Evolutionary conservation across 202 grass and related monocot genomes (phyloP), one percentile per base, ranked within the genome.

Genomic region (Digitaria exilis): DNA sequence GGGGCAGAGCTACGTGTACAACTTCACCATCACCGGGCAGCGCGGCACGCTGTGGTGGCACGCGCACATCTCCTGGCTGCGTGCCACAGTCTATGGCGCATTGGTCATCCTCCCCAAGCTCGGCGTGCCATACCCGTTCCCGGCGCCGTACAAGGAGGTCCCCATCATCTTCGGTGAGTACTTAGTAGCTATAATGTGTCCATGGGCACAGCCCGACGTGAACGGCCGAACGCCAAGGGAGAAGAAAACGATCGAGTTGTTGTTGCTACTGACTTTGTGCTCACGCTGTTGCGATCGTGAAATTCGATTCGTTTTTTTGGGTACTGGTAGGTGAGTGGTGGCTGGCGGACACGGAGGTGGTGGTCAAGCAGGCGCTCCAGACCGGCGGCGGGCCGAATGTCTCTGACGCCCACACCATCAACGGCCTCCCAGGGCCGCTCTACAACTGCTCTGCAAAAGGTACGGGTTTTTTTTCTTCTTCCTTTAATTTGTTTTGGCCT

Each of bases 11-110:
- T 97, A 97, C 75, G 89, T 86, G 6, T 97, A 97, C 87, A 94
- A 87, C 85, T 97, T 90, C 89, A 94, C 91, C 3, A 0, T 94
- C 4, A 52, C 41, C 0, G 94, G 87, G 17, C 94, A 97, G 81
- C 86, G 88, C 68, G 94, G 94, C 78, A 97, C 94, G 42, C 87
- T 97, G 65, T 97, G 91, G 91, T 97, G 89, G 91, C 94, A 97
- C 63, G 94, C 91, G 3, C 94, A 97, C 86, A 86, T 94, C 82
- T 97, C 94, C 21, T 97, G 94, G 94, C 74, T 94, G 12, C 89
- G 94, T 4, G 65, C 91, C 43, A 93, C 94, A 11, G 34, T 94
- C 9, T 80, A 97, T 68, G 94, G 94, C 16, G 3, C 89, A 39
- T 34, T 97, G 30, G 57, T 97, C 89, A 66, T 97, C 85, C 91